A percentile compares a stretch with the other conserved stretches of the same genome.
Conservation (phyloP, 225 moss, liverwort and hornwort genomes). For the Rhytidiadelphus loreus region DNA sequence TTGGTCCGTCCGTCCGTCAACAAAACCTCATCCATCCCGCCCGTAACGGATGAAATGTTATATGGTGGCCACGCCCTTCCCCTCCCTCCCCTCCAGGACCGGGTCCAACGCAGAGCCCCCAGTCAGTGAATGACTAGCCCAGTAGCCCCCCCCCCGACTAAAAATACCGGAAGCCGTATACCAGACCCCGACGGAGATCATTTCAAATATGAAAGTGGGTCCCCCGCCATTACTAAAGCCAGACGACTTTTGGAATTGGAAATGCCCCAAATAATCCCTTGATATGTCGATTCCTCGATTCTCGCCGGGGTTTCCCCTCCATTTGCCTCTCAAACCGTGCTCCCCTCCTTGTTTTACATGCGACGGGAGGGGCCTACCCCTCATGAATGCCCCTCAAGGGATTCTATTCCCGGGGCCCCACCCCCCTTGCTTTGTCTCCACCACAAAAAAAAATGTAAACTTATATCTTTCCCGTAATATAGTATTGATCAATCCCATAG, state of each 20-base stretch:
- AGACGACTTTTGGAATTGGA: not conserved
- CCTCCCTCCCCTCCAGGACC: not conserved
- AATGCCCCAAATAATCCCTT: not conserved
- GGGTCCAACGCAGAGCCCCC: not conserved
- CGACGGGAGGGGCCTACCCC: not conserved
- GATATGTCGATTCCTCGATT: not conserved
- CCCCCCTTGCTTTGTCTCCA: not conserved
- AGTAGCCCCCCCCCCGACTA: not conserved
- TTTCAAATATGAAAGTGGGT: conserved; percentile 11
- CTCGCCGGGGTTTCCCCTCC: not conserved
- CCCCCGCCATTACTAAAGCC: not conserved
- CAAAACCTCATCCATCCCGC: not conserved
- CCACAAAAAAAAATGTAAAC: not conserved
- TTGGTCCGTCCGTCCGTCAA: not conserved
- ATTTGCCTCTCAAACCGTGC: not conserved
- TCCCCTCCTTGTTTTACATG: not conserved
- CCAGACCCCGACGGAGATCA: not conserved
- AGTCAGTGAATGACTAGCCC: no score
- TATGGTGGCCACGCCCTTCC: not conserved
- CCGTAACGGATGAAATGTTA: not conserved
- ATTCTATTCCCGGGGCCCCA: not conserved
- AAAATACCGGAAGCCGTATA: not conserved
- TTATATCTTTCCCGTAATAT: no score
- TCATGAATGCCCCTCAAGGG: not conserved
- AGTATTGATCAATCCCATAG: not conserved